These are phyloP conservation scores for Diutina siamensis DNA, from an alignment of 1,139 yeast genomes.

Conservation along the genomic window DNA sequence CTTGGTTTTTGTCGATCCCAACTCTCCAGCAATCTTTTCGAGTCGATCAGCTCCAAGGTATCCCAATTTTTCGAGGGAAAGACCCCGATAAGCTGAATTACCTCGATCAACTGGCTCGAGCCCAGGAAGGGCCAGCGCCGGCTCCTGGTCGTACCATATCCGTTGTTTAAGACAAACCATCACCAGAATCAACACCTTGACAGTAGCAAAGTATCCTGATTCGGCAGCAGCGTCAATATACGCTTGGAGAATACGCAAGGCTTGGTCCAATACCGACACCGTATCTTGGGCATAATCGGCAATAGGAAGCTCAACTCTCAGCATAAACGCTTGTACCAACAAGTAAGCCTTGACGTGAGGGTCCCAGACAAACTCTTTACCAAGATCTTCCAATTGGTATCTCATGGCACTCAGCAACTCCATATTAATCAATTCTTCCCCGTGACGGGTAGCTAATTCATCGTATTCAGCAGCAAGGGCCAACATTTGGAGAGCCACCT, in stretches of 20 bases:
- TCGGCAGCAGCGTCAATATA: conserved; percentile 86
- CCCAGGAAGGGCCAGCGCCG: conserved; percentile 66
- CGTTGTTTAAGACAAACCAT: conserved; percentile 90
- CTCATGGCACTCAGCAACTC: conserved; percentile 79
- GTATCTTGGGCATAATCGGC: conserved; percentile 95
- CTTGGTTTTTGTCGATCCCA: conserved; percentile 12
- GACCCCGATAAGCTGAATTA: not conserved
- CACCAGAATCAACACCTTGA: conserved; percentile 46
- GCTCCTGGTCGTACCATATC: conserved; percentile 73
- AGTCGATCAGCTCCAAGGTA: conserved; percentile 22
- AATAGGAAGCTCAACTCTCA: conserved; percentile 77
- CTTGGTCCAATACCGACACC: conserved; percentile 84
- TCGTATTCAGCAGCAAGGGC: conserved; percentile 83
- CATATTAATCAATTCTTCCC: conserved; percentile 85
- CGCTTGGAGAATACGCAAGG: conserved; percentile 88
- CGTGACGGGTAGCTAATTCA: conserved; percentile 88
- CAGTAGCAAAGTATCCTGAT: conserved; percentile 56
- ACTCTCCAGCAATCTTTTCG: conserved; percentile 15
- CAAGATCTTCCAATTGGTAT: conserved; percentile 59
- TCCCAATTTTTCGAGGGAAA: not conserved
- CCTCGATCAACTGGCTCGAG: conserved; percentile 17
- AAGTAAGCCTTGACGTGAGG: conserved; percentile 90
- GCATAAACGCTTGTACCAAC: conserved; percentile 77
- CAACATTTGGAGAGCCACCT: conserved; percentile 61
- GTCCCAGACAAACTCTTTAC: conserved; percentile 73